phyloP scores from a whole-genome alignment of 441 rosid species.

The Brassica hybrid region DNA sequence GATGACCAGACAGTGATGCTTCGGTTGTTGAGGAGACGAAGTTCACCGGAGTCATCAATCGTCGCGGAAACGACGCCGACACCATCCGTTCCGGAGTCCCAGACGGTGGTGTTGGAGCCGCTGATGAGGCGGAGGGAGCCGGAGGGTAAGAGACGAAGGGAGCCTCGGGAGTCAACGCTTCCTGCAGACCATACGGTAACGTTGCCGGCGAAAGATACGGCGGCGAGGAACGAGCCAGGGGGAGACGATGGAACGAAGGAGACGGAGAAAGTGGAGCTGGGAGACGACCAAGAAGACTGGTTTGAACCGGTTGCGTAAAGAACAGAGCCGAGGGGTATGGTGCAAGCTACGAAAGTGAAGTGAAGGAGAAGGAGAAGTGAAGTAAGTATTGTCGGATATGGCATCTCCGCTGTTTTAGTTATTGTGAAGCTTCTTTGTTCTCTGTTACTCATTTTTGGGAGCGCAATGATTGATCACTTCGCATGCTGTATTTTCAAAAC shows the following conservation, averaged over 20 bases:
- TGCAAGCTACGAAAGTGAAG: slow-evolving; percentile 13
- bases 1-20: slow-evolving; percentile 62
- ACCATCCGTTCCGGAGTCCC: slow-evolving; percentile 56
- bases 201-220: slow-evolving; percentile 50
- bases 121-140: slow-evolving; percentile 63
- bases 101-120: slow-evolving; percentile 60
- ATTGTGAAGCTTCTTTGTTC: slow-evolving; percentile 12
- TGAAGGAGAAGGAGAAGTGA: slow-evolving; percentile 16
- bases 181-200: slow-evolving; percentile 59
- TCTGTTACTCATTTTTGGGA: not conserved
- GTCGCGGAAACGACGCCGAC: slow-evolving; percentile 58
- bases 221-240: slow-evolving; percentile 45
- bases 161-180: slow-evolving; percentile 57
- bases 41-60: slow-evolving; percentile 62
- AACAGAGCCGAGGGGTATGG: slow-evolving; percentile 46
- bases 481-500: too few relatives aligned
- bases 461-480: too few relatives aligned
- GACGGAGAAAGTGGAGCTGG: slow-evolving; percentile 48
- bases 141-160: slow-evolving; percentile 49
- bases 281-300: slow-evolving; percentile 56
- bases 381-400: slow-evolving; percentile 1
- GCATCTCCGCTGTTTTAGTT: slow-evolving; percentile 12
- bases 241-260: slow-evolving; percentile 44
- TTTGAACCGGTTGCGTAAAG: slow-evolving; percentile 47
- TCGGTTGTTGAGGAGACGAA: slow-evolving; percentile 47